Conservation (phyloP, 805 yeast genomes). For the Starmerella vaccinii region DNA sequence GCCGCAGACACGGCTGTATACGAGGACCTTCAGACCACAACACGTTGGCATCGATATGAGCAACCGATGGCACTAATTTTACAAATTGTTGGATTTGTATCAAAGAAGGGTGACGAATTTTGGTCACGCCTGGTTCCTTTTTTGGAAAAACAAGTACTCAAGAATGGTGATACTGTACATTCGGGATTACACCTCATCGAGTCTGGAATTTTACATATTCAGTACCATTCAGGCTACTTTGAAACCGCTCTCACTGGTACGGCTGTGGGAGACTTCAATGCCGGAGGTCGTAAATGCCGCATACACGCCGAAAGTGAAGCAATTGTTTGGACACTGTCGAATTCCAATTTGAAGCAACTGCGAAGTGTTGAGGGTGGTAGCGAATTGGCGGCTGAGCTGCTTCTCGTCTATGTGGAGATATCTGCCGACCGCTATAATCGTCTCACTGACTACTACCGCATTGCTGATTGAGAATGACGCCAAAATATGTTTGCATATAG, state of each 20-base stretch:
- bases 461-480: constrained; percentile 13
- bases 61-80: constrained; percentile 57
- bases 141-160: constrained; percentile 30
- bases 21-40: constrained; percentile 27
- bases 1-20: constrained; percentile 31
- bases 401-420: constrained; percentile 6
- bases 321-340: constrained; percentile 13
- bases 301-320: constrained; percentile 17
- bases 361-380: not conserved
- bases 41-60: constrained; percentile 32
- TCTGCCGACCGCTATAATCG: constrained; percentile 13
- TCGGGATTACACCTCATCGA: constrained; percentile 26
- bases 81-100: constrained; percentile 54
- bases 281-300: constrained; percentile 5
- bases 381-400: constrained; percentile 15
- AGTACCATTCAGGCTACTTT: constrained; percentile 36
- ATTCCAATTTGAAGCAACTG: not conserved
- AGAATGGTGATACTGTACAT: constrained; percentile 9
- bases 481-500: not conserved
- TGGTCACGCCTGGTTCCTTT: constrained; percentile 57
- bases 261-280: constrained; percentile 51
- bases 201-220: constrained; percentile 40
- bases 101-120: constrained; percentile 41
- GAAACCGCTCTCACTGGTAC: constrained; percentile 58
- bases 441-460: constrained; percentile 21